A percentile compares a stretch with the other conserved stretches of the same genome.
Conservation (phyloP, 305 asterid genomes). For the Salvia sclarea region DNA sequence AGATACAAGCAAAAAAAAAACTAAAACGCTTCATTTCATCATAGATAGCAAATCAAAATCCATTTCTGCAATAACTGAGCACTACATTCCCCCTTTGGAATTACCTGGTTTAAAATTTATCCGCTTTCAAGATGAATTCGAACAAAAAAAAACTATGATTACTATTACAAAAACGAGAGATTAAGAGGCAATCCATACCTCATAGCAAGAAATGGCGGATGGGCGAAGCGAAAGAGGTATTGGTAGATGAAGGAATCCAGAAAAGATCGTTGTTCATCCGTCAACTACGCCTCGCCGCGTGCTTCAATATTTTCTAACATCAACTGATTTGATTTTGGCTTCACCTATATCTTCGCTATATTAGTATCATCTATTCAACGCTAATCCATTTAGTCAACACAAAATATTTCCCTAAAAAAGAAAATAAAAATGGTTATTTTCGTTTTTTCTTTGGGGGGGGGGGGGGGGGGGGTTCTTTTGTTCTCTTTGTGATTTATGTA, state of each 20-base stretch:
- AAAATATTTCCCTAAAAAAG: too few relatives aligned
- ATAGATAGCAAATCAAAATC: background rate
- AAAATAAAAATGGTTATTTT: background rate
- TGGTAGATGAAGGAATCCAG: background rate
- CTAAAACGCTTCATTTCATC: background rate
- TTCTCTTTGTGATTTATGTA: too few relatives aligned
- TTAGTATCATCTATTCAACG: background rate
- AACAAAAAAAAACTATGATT: background rate
- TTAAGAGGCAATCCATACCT: background rate
- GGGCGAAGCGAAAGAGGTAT: background rate
- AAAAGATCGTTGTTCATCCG: conserved; percentile 4
- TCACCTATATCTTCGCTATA: conserved; percentile 3
- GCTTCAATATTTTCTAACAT: background rate
- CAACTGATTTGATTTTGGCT: background rate
- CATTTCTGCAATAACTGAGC: background rate
- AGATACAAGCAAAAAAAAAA: conserved; percentile 14
- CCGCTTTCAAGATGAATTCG: background rate
- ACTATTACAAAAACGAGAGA: background rate
- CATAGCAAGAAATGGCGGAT: background rate
- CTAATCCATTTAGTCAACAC: too few relatives aligned
- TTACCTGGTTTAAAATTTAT: background rate
- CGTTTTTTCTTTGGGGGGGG: too few relatives aligned
- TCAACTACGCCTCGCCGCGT: conserved; percentile 14
- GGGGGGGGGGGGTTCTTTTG: too few relatives aligned
- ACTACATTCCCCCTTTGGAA: background rate